A percentile compares a stretch with the other conserved stretches of the same genome.
Conservation (phyloP, 495 filamentous ascomycete species). For the Schizothecium vesticola region DNA sequence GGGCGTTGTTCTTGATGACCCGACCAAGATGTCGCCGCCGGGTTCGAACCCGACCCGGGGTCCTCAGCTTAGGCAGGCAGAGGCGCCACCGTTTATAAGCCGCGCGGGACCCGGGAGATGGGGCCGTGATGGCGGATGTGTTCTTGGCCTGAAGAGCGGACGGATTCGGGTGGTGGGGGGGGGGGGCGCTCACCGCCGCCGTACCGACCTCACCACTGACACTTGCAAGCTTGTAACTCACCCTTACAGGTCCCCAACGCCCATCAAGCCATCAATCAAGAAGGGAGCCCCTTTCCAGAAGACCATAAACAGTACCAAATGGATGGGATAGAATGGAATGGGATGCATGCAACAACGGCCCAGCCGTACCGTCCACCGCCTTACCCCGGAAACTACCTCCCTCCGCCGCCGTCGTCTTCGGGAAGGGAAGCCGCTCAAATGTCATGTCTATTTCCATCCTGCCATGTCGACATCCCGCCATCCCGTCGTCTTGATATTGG, state of each 20-base stretch:
- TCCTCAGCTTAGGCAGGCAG: not conserved
- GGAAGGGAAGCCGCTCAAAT: not conserved
- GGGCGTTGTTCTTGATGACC: not conserved
- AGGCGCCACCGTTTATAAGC: not conserved
- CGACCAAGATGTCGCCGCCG: not conserved
- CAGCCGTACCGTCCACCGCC: not conserved
- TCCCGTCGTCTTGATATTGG: not conserved
- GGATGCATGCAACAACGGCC: not conserved
- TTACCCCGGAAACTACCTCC: not conserved
- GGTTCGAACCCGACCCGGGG: not conserved
- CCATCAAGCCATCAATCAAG: not conserved
- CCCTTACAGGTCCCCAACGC: too few species aligned
- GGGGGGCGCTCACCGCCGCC: not conserved
- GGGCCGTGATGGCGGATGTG: not conserved
- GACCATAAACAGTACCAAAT: not conserved
- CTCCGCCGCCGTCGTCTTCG: not conserved
- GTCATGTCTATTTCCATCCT: not conserved
- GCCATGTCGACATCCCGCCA: not conserved
- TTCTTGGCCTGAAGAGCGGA: not conserved
- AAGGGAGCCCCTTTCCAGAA: not conserved
- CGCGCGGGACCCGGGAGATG: not conserved
- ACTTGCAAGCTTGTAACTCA: not conserved
- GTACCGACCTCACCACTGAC: not conserved
- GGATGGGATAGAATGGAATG: not conserved
- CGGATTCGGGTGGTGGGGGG: not conserved